phyloP scores from a whole-genome alignment of 2,329 filamentous ascomycete genomes.

The Colletotrichum orchidophilum region DNA sequence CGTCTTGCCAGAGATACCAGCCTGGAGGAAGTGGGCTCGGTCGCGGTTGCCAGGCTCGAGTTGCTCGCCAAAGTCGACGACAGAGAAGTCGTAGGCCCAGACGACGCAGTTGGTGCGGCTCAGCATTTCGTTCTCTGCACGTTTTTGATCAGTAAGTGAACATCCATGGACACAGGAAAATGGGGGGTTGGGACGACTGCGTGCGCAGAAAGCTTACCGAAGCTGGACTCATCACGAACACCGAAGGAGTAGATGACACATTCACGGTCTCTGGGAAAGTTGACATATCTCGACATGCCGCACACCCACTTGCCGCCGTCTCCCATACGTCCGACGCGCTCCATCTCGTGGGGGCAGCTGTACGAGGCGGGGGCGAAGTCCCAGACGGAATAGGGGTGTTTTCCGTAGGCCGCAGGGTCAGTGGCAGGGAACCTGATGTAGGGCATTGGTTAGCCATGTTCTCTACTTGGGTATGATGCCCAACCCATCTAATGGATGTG shows the following conservation, averaged over 20 bases:
- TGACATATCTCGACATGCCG: constrained; percentile 49
- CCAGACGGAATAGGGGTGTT: constrained; percentile 48
- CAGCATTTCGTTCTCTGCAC: constrained; percentile 46
- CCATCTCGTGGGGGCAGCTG: constrained; percentile 51
- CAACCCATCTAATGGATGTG: not conserved
- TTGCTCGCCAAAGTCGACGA: constrained; percentile 43
- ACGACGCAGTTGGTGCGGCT: constrained; percentile 48
- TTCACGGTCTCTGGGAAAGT: constrained; percentile 35
- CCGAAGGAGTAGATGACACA: constrained; percentile 52
- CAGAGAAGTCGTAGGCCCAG: constrained; percentile 51
- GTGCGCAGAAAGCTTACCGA: constrained; percentile 36
- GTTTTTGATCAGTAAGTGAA: not conserved
- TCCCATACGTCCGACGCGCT: constrained; percentile 49
- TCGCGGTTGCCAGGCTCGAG: constrained; percentile 37
- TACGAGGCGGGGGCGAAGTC: constrained; percentile 51
- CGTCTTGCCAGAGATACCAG: constrained; percentile 43
- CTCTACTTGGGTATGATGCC: not conserved
- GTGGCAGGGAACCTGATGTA: constrained; percentile 37
- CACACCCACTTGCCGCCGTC: constrained; percentile 56
- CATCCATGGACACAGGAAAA: not conserved
- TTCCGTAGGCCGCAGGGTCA: constrained; percentile 30
- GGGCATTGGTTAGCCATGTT: not conserved
- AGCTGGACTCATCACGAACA: constrained; percentile 47
- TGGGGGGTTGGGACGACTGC: too few relatives aligned
- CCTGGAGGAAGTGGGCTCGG: constrained; percentile 45